Base-by-base conservation (phyloP, 2,329 filamentous ascomycete species). In the Sclerotinia spermophila region DNA sequence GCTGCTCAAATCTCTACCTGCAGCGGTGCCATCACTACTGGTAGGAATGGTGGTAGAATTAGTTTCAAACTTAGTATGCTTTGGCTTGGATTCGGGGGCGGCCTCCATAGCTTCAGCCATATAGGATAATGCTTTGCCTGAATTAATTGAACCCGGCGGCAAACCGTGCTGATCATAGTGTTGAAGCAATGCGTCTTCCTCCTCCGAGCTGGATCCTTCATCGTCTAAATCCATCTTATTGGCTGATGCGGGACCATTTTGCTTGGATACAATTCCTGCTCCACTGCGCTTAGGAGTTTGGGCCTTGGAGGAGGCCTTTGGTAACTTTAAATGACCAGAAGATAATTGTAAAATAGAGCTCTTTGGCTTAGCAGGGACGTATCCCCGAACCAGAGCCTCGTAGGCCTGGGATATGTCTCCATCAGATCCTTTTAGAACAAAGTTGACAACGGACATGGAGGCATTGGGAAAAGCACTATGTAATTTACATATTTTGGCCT, bases 101-200 rank as follows among this genome's bases (percentile, higher is more conserved):
- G 35, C 73, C 65, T 72, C 72, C 27, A 74, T 51, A 70, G 67
- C 73, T 70, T 76, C 72, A 44, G 75, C 75, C 75, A 78, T 78
- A 33, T 74, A 72, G 21, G 74, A 75, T 38, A 79, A 69, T 27
- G 74, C 78, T 71, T 73, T 78, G 30, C 78, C 77, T 35, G 75
- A 75, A 15, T 53, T 61, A 21, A 79, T 79, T 6, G 78, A 79
- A 38, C 78, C 79, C 55, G 74, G 60, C 33, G 78, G 77, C 5
- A 79, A 69, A 13, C 79, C 77, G 71, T 78, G 74, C 35, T 78
- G 74, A 64, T 78, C 76, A 60, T 77, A 80, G 58, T 76, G 72
- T 15, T 77, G 74, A 33, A 80, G 61, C 21, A 80, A 62, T 24
- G 74, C 56, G 38, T 83, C 78, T 64, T 69, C 58, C 11, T 78